phyloP scores from a whole-genome alignment of 2,329 filamentous ascomycete genomes.

The Ophiosphaerella narmari region DNA sequence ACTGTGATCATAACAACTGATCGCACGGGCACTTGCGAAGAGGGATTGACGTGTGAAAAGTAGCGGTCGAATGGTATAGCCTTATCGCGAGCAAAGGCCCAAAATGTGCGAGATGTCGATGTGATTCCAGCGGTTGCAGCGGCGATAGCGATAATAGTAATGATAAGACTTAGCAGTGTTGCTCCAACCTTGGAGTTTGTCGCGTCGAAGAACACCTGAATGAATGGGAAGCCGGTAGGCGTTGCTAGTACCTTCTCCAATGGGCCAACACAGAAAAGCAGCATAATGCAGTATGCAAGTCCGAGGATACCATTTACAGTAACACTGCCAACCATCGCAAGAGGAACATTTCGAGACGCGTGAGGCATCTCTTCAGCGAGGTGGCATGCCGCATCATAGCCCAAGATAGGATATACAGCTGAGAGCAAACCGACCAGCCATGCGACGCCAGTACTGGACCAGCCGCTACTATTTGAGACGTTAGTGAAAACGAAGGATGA shows the following conservation, averaged over 20 bases:
- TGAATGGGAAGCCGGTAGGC: conserved; percentile 20
- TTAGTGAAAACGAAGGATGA: conserved; percentile 24
- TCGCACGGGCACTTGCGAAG: conserved; percentile 42
- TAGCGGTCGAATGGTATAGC: conserved; percentile 22
- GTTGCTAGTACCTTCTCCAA: conserved; percentile 15
- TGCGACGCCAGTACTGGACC: conserved; percentile 38
- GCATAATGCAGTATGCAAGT: conserved; percentile 34
- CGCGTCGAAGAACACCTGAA: conserved; percentile 32
- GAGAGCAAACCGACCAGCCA: conserved; percentile 42
- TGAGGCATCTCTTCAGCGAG: conserved; percentile 48
- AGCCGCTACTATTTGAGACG: conserved; percentile 41
- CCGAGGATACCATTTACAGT: conserved; percentile 44
- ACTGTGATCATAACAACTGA: conserved; percentile 48
- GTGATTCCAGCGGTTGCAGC: conserved; percentile 27
- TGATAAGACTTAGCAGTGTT: conserved; percentile 24
- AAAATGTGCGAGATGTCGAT: conserved; percentile 31
- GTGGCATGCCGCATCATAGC: conserved; percentile 31
- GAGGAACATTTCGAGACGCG: conserved; percentile 22
- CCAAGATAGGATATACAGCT: conserved; percentile 31
- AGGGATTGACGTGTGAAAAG: background rate
- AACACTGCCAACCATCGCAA: conserved; percentile 45
- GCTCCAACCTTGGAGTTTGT: conserved; percentile 23
- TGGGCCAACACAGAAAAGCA: conserved; percentile 17
- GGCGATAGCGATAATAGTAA: conserved; percentile 24
- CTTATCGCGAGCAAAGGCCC: conserved; percentile 35